These are phyloP conservation scores for Rhododendron mucronatum DNA, from an alignment of 148 eudicot species.

Conservation along the genomic window DNA sequence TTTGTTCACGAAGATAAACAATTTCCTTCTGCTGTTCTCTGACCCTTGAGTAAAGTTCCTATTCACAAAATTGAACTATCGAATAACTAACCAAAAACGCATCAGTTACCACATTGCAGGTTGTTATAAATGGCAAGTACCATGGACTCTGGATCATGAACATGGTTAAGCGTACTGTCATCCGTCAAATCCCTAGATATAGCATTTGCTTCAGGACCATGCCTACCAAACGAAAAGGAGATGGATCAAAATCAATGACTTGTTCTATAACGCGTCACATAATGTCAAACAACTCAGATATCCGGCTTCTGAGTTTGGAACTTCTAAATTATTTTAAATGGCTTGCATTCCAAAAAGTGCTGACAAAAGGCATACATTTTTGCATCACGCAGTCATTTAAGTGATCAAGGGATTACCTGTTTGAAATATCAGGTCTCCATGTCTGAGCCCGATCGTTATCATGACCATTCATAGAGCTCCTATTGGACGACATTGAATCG, in stretches of 20 bases:
- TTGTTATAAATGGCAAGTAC: slow-evolving; percentile 23
- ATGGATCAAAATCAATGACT: not conserved
- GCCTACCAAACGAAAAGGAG: slow-evolving; percentile 26
- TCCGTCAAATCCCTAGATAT: slow-evolving; percentile 38
- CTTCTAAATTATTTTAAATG: not conserved
- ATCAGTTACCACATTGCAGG: not conserved
- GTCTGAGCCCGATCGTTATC: slow-evolving; percentile 13
- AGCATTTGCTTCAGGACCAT: slow-evolving; percentile 32
- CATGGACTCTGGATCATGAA: slow-evolving; percentile 49
- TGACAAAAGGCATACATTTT: not conserved
- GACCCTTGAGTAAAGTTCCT: slow-evolving; percentile 60
- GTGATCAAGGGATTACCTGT: slow-evolving; percentile 18
- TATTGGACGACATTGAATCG: slow-evolving; percentile 41
- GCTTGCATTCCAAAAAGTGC: not conserved
- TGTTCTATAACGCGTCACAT: not conserved
- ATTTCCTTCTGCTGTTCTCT: slow-evolving; percentile 64
- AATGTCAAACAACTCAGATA: not conserved
- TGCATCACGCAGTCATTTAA: not conserved
- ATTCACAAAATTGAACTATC: slow-evolving; percentile 15
- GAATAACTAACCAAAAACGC: not conserved
- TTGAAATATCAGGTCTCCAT: slow-evolving; percentile 6
- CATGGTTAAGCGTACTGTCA: slow-evolving; percentile 23
- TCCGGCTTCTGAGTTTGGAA: not conserved
- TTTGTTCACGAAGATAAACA: slow-evolving; percentile 46
- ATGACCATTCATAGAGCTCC: slow-evolving; percentile 25